Conservation (phyloP, 2,329 filamentous ascomycete genomes). For the Fusarium proliferatum region DNA sequence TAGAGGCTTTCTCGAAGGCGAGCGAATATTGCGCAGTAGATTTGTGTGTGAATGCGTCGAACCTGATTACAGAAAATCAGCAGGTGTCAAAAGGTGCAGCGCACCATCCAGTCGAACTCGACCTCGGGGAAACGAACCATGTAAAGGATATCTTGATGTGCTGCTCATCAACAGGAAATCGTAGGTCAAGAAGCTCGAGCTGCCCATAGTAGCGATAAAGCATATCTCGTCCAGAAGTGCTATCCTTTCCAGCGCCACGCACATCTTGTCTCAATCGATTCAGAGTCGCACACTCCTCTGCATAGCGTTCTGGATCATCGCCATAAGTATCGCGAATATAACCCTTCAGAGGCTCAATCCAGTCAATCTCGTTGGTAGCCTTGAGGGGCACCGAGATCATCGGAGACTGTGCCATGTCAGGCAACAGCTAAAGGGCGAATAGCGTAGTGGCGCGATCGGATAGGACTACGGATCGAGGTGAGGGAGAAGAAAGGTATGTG, state of each 20-base stretch:
- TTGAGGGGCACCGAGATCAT: constrained; percentile 97
- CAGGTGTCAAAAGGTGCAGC: not conserved
- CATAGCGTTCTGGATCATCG: constrained; percentile 95
- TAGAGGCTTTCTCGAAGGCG: constrained; percentile 97
- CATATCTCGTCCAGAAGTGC: constrained; percentile 90
- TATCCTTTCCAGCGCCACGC: constrained; percentile 96
- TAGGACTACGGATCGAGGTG: constrained; percentile 25
- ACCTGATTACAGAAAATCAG: constrained; percentile 67
- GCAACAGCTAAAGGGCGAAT: constrained; percentile 16
- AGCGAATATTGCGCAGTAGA: constrained; percentile 96
- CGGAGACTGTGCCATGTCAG: constrained; percentile 81
- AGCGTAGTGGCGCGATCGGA: constrained; percentile 9
- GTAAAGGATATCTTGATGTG: constrained; percentile 99
- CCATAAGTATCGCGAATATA: constrained; percentile 96
- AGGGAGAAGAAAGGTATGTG: constrained; percentile 21
- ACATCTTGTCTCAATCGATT: constrained; percentile 98
- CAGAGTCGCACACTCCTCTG: constrained; percentile 92
- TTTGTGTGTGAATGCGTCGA: constrained; percentile 99
- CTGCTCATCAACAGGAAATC: constrained; percentile 97
- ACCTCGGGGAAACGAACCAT: constrained; percentile 70
- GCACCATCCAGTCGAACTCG: not conserved
- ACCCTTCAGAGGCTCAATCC: constrained; percentile 88
- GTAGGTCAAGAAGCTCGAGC: constrained; percentile 90
- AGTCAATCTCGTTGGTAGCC: constrained; percentile 97
- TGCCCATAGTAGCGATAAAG: constrained; percentile 98